Conservation (phyloP, 768 basidiomycete genomes). For the Termitomyces sp. region DNA sequence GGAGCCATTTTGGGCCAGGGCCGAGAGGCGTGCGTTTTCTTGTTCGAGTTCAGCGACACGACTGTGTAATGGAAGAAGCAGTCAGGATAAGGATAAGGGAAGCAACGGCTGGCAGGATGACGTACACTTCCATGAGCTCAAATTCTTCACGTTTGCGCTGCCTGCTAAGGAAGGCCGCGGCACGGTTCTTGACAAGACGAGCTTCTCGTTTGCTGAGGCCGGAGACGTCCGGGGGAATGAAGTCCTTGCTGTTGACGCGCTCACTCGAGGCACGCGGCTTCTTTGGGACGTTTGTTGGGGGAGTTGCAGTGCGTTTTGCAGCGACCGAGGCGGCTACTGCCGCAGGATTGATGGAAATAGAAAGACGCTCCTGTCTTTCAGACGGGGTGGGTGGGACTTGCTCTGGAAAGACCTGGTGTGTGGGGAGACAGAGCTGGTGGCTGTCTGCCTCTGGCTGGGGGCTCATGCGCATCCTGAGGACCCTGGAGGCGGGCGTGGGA, state of each 20-base stretch:
- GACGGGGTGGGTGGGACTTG: slow-evolving; percentile 28
- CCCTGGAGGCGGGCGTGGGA: slow-evolving; percentile 35
- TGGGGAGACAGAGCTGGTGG: slow-evolving; percentile 57
- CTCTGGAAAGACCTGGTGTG: slow-evolving; percentile 59
- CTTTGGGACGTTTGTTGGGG: slow-evolving; percentile 31
- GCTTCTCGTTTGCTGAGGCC: slow-evolving; percentile 90
- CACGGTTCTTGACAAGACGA: slow-evolving; percentile 86
- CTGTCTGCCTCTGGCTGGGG: slow-evolving; percentile 35
- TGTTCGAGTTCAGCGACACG: slow-evolving; percentile 81
- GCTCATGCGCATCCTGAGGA: slow-evolving; percentile 48
- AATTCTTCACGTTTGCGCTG: slow-evolving; percentile 92
- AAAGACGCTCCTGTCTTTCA: slow-evolving; percentile 25
- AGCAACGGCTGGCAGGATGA: slow-evolving; percentile 18
- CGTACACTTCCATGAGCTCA: slow-evolving; percentile 86
- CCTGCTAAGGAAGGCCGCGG: slow-evolving; percentile 86
- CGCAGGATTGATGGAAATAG: slow-evolving; percentile 28
- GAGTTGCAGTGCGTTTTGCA: slow-evolving; percentile 42
- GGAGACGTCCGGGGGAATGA: slow-evolving; percentile 82
- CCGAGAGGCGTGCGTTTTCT: slow-evolving; percentile 71
- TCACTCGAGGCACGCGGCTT: slow-evolving; percentile 41
- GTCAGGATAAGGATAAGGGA: slow-evolving; percentile 3
- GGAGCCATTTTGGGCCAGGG: slow-evolving; percentile 43
- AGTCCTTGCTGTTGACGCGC: slow-evolving; percentile 68
- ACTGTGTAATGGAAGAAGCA: slow-evolving; percentile 35
- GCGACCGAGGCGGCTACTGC: slow-evolving; percentile 21